Percentiles rank a stretch among this genome's conserved stretches.
Conservation (phyloP, 2,329 filamentous ascomycete genomes). For the Trichophyton benhamiae region DNA sequence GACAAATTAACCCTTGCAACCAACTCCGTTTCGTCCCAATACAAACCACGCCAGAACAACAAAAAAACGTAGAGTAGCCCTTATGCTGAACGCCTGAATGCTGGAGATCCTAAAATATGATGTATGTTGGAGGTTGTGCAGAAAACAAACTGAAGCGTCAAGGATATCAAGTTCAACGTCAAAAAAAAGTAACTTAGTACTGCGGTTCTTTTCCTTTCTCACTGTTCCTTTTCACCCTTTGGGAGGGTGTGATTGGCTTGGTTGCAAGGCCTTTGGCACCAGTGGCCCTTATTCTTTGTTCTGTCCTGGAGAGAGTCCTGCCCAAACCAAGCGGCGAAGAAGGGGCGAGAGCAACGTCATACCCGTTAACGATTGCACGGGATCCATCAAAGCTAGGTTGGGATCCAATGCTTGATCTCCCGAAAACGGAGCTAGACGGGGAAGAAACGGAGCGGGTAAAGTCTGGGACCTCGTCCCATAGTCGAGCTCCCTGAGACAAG, state of each 20-base stretch:
- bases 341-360: constrained; percentile 31
- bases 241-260: constrained; percentile 10
- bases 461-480: constrained; percentile 19
- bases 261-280: constrained; percentile 34
- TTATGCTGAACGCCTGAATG: neutral
- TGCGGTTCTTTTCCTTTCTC: neutral
- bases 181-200: neutral
- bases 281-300: constrained; percentile 32
- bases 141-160: neutral
- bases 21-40: neutral
- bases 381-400: constrained; percentile 12
- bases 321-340: constrained; percentile 28
- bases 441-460: constrained; percentile 17
- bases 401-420: constrained; percentile 1
- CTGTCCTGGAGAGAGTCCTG: constrained; percentile 31
- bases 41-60: neutral
- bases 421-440: constrained; percentile 6
- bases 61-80: neutral
- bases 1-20: neutral
- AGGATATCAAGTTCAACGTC: too few relatives aligned
- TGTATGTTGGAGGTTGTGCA: neutral
- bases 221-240: constrained; percentile 3
- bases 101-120: neutral
- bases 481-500: constrained; percentile 25
- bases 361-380: constrained; percentile 24